Evolutionary conservation across 2,329 filamentous ascomycete genomes (phyloP).

Genomic region (Ustilaginoidea virens): DNA sequence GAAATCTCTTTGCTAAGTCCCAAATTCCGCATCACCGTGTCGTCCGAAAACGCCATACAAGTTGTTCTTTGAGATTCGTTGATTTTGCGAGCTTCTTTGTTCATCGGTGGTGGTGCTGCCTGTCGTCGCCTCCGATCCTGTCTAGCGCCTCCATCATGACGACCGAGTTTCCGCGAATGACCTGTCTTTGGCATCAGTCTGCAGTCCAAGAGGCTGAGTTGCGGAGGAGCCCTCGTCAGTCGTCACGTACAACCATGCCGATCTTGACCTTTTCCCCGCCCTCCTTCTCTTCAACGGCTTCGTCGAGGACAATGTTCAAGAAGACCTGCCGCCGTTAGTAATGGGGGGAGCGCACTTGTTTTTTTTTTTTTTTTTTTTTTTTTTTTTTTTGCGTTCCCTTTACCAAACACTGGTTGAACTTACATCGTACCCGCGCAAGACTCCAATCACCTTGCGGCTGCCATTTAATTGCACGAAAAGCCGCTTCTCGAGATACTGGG

Average conservation of each 20-base stretch:
- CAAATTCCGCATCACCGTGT: constrained; percentile 5
- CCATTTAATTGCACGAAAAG: constrained; percentile 96
- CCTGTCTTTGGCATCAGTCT: constrained; percentile 27
- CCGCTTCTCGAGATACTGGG: constrained; percentile 99
- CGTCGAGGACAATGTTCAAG: constrained; percentile 93
- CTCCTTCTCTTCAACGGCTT: constrained; percentile 87
- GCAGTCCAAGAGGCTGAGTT: too few species aligned
- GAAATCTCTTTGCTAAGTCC: constrained; percentile 2
- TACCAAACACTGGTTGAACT: constrained; percentile 14
- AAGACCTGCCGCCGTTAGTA: constrained; percentile 82
- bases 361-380: too few species aligned
- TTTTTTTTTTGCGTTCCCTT: too few species aligned
- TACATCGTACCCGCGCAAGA: constrained; percentile 93
- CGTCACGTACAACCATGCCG: constrained; percentile 69
- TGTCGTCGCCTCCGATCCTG: constrained; percentile 48
- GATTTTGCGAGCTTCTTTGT: constrained; percentile 5
- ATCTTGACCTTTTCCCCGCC: constrained; percentile 80
- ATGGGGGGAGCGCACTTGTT: too few species aligned
- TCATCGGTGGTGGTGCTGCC: constrained; percentile 19
- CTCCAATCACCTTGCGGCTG: constrained; percentile 89
- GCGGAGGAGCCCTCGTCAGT: too few species aligned
- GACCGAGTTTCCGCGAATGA: constrained; percentile 94
- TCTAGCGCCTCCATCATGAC: constrained; percentile 87
- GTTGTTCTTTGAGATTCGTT: constrained; percentile 8
- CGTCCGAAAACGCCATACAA: constrained; percentile 20